These are phyloP conservation scores for Phoenix roebelenii DNA, from an alignment of 176 grass and related monocot species.

Conservation along the genomic window DNA sequence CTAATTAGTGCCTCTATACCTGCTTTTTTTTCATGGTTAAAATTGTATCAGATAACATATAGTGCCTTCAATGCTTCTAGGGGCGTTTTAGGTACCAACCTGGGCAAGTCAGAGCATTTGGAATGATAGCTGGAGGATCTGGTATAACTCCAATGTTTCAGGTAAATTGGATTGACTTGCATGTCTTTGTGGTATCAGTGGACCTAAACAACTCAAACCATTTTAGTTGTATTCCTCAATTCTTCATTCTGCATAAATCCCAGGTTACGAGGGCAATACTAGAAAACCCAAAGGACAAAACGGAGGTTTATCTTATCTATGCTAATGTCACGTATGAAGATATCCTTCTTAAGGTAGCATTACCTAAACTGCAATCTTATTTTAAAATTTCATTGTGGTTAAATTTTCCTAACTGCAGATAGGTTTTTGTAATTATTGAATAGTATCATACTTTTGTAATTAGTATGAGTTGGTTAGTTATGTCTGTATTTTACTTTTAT, in stretches of 20 bases:
- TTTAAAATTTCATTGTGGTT: background rate
- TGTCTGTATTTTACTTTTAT: too few species aligned
- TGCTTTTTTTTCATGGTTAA: too few species aligned
- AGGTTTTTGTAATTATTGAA: too few species aligned
- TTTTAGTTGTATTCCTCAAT: too few species aligned
- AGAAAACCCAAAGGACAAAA: constrained; percentile 75
- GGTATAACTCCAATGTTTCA: constrained; percentile 99
- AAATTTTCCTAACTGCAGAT: too few species aligned
- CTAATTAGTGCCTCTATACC: too few species aligned
- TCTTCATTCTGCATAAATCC: background rate
- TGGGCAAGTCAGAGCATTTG: constrained; percentile 88
- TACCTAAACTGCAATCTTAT: background rate
- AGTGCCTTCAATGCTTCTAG: constrained; percentile 27
- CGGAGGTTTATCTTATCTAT: constrained; percentile 83
- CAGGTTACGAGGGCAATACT: constrained; percentile 91
- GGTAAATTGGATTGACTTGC: constrained; percentile 29
- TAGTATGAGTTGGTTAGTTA: too few species aligned
- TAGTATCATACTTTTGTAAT: too few species aligned
- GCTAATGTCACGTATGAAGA: constrained; percentile 91
- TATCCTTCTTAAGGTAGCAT: constrained; percentile 88
- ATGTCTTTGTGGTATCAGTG: too few species aligned
- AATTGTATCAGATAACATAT: background rate
- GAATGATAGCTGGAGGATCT: constrained; percentile 97
- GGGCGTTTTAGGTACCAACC: constrained; percentile 90
- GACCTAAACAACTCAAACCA: too few species aligned